These are phyloP conservation scores for Porogramme epimiltina DNA, from an alignment of 1,284 basidiomycete genomes.

Conservation along the genomic window DNA sequence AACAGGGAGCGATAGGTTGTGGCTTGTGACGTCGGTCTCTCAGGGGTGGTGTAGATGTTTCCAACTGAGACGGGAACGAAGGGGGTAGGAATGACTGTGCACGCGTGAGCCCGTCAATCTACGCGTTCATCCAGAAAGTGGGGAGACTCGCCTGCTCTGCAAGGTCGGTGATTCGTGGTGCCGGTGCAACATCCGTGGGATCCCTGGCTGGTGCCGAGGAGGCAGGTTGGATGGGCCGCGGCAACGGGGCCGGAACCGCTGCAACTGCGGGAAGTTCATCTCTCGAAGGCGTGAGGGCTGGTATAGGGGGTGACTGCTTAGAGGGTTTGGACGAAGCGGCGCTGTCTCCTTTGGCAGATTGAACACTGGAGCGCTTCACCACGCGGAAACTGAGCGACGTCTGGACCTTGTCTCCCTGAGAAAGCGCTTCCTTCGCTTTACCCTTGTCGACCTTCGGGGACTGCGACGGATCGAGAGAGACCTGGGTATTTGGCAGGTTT, in stretches of 20 bases:
- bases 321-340: slow-evolving; percentile 6
- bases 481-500: slow-evolving; percentile 3
- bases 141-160: slow-evolving; percentile 28
- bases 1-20: slow-evolving; percentile 30
- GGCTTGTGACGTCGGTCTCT: slow-evolving; percentile 29
- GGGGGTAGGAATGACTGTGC: slow-evolving; percentile 35
- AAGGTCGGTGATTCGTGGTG: slow-evolving; percentile 22
- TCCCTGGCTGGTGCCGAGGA: not conserved
- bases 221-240: not conserved
- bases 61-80: slow-evolving; percentile 40
- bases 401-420: slow-evolving; percentile 13
- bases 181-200: not conserved
- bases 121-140: too few relatives aligned
- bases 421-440: slow-evolving; percentile 7
- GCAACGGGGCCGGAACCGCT: too few relatives aligned
- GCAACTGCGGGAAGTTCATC: not conserved
- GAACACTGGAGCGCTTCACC: slow-evolving; percentile 18
- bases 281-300: slow-evolving; percentile 5
- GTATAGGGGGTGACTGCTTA: slow-evolving; percentile 1
- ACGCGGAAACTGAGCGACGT: slow-evolving; percentile 21
- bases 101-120: too few relatives aligned
- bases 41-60: slow-evolving; percentile 38
- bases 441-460: slow-evolving; percentile 12
- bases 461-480: not conserved
- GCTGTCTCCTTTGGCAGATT: slow-evolving; percentile 13